A percentile compares a stretch with the other conserved stretches of the same genome.
phyloP scores from a whole-genome alignment of 2,329 filamentous ascomycete genomes.

The Ramichloridium luteum region DNA sequence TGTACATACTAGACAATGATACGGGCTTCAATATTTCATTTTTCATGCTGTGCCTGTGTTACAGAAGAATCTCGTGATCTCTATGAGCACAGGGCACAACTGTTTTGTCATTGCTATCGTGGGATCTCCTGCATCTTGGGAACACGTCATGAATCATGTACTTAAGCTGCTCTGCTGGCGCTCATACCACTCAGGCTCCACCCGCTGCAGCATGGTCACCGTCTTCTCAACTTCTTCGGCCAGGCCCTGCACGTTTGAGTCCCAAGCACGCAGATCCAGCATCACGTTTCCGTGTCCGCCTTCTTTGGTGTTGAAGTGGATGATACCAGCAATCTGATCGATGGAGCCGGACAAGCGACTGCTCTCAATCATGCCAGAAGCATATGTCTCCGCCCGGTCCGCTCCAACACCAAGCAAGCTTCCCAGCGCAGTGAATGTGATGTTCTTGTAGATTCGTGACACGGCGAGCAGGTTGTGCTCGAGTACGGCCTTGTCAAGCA shows the following conservation, averaged over 20 bases:
- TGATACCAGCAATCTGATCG: conserved; percentile 80
- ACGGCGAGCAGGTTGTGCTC: conserved; percentile 90
- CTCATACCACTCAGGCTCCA: conserved; percentile 53
- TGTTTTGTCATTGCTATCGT: no score
- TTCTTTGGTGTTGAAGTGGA: conserved; percentile 75
- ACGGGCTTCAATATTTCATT: no score
- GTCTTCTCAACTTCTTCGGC: conserved; percentile 84
- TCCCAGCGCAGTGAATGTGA: conserved; percentile 55
- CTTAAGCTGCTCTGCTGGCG: conserved; percentile 5
- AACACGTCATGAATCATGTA: no score
- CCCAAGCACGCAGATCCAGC: conserved; percentile 72
- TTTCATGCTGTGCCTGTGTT: no score
- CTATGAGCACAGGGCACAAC: no score
- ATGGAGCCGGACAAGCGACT: conserved; percentile 77
- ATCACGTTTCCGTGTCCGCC: conserved; percentile 34
- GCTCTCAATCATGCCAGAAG: conserved; percentile 92
- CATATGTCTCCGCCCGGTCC: conserved; percentile 79
- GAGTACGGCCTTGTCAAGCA: conserved; percentile 82
- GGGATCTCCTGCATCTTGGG: no score
- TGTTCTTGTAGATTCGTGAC: conserved; percentile 46
- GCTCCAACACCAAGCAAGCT: conserved; percentile 64
- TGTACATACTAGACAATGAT: no score
- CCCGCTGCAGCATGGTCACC: conserved; percentile 65
- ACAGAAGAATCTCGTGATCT: no score
- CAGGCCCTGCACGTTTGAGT: conserved; percentile 72